Evolutionary conservation across 768 basidiomycete species (phyloP), one percentile per base, ranked within the genome.

Genomic region (Pleurotus giganteus): DNA sequence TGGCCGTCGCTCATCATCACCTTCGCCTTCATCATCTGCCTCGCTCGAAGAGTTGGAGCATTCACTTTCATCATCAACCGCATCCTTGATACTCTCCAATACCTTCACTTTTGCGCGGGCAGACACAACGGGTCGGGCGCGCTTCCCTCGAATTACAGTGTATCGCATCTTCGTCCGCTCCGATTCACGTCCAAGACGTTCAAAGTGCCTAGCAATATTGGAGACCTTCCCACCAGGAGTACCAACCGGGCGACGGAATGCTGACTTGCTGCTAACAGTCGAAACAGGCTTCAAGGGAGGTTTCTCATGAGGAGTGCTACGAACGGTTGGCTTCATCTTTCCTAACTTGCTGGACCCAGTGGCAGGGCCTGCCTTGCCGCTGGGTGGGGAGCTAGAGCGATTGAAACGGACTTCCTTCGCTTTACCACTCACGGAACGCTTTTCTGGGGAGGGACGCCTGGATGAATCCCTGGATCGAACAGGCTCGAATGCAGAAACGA

Each of bases 181-280:
- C 5, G 71, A 81, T 34, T 94, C 91, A 42, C 83, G 81, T 53
- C 77, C 82, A 28, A 97, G 80, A 13, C 90, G 84, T 68, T 97
- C 94, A 67, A 91, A 98, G 58, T 97, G 92, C 60, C 89, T 86
- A 8, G 94, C 83, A 12, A 97, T 92, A 53, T 86, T 91, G 0
- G 89, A 86, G 6, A 98, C 95, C 65, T 91, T 92, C 53, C 71
- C 79, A 13, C 84, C 84, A 5, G 78, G 64, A 32, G 74, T 72
- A 31, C 73, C 65, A 2, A 76, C 65, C 5, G 80, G 73, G 21
- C 84, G 75, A 47, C 87, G 82, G 63, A 86, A 75, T 1, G 81
- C 74, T 21, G 79, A 69, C 64, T 83, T 88, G 7, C 63, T 66
- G 12, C 69, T 67, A 24, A 78, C 63, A 42, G 67, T 74, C 26